Conservation (phyloP, 192 early-diverging fungal genomes). For the Dissophora ornata region DNA sequence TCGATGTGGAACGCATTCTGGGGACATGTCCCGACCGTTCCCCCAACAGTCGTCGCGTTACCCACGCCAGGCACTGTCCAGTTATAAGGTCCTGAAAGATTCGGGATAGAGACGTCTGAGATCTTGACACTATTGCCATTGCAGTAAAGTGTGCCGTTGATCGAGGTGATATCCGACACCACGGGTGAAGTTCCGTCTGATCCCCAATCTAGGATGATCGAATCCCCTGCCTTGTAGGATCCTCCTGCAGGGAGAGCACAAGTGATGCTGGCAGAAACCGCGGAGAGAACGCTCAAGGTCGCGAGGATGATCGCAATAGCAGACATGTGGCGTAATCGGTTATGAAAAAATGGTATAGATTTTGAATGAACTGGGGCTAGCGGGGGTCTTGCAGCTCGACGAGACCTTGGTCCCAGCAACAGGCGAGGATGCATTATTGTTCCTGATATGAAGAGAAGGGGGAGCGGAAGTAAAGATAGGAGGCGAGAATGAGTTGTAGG, state of each 20-base stretch:
- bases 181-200: conserved; percentile 18
- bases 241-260: conserved; percentile 40
- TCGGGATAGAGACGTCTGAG: conserved; percentile 21
- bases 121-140: conserved; percentile 25
- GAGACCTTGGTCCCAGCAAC: background rate
- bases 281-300: background rate
- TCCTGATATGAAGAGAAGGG: too few relatives aligned
- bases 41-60: conserved; percentile 37
- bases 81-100: conserved; percentile 19
- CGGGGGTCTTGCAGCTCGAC: too few relatives aligned
- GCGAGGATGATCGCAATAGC: background rate
- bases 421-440: too few relatives aligned
- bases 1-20: conserved; percentile 42
- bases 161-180: conserved; percentile 17
- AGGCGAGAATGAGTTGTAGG: too few relatives aligned
- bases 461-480: too few relatives aligned
- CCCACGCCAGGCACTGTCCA: conserved; percentile 44
- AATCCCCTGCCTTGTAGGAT: conserved; percentile 40
- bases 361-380: too few relatives aligned
- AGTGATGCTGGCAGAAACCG: conserved; percentile 23
- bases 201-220: conserved; percentile 32
- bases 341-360: background rate
- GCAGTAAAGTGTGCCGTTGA: conserved; percentile 35
- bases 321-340: background rate
- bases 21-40: conserved; percentile 17